These are phyloP conservation scores for Hyaloscypha bicolor DNA, from an alignment of 495 filamentous ascomycete species.

Conservation along the genomic window DNA sequence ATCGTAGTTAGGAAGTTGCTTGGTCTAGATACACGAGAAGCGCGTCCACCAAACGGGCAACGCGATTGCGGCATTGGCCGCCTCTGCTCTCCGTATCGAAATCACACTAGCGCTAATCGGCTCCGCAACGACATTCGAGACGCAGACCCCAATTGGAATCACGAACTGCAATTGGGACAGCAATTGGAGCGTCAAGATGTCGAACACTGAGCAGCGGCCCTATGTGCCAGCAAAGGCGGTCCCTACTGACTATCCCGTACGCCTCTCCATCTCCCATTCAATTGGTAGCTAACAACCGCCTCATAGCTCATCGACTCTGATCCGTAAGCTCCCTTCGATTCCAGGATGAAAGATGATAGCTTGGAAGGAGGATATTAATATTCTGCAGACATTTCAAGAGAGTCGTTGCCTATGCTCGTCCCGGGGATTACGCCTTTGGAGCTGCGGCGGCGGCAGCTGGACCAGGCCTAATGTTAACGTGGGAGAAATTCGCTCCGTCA, in stretches of 20 bases:
- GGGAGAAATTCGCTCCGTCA: conserved; percentile 84
- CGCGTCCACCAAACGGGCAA: conserved; percentile 19
- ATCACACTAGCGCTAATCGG: conserved; percentile 24
- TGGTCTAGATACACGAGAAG: conserved; percentile 5
- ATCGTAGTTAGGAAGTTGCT: background rate
- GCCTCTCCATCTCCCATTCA: conserved; percentile 32
- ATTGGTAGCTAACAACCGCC: conserved; percentile 25
- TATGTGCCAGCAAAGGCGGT: conserved; percentile 76
- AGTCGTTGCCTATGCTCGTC: conserved; percentile 82
- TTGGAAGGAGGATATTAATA: conserved; percentile 22
- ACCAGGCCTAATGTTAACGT: conserved; percentile 70
- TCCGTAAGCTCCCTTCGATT: conserved; percentile 66
- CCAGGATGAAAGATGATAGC: background rate
- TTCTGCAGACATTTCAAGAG: conserved; percentile 81
- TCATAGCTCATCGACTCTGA: conserved; percentile 93
- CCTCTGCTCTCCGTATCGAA: conserved; percentile 13
- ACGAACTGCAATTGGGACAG: conserved; percentile 30
- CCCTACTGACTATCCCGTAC: conserved; percentile 78
- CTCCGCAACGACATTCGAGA: conserved; percentile 18
- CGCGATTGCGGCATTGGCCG: conserved; percentile 20
- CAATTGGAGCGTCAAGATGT: conserved; percentile 54
- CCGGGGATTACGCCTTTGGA: conserved; percentile 77
- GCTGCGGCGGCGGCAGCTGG: conserved; percentile 63
- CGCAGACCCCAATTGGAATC: background rate
- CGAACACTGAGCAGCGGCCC: conserved; percentile 56